Evolutionary conservation across 2,329 filamentous ascomycete genomes (phyloP), one percentile per base, ranked within the genome.

Genomic region (Xylariaceae sp.): DNA sequence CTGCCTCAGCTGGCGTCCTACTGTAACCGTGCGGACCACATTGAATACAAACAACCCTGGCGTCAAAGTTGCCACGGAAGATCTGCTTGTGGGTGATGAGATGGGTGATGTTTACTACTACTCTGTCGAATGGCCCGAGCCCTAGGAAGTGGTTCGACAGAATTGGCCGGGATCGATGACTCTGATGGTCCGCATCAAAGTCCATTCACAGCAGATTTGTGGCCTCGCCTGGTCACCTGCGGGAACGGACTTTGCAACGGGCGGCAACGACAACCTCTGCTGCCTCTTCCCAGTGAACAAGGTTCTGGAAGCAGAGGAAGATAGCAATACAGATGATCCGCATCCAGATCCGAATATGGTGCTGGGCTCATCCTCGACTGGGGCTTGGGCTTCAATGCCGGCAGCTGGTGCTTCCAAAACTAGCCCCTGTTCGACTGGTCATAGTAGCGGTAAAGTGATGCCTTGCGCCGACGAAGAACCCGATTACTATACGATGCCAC

Each of bases 201-300:
- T 89, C 6, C 92, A 97, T 68, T 83, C 79, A 49, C 91, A 96
- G 71, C 91, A 97, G 67, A 86, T 99, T 52, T 99, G 94, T 65
- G 92, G 92, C 1, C 76, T 99, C n/a, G 81, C 88, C 2, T 97
- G 91, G 89, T 91, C 90, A 3, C 75, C 76, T 2, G 83, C 89
- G 64, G 90, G 90, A 3, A 77, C 78, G 2, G 78, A 85, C 37
- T 91, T 99, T 68, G 90, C 89, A 11, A 91, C 89, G 3, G 91
- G 94, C 5, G 90, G 89, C 29, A 97, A 99, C 67, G 94, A 99
- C 74, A 96, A 97, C 66, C 72, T 84, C 2, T 95, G 92, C 66
- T 88, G 85, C 62, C 77, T 97, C 1, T 96, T 95, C 69, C 83
- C 91, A 51, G 80, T 81, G 2, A 76, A 80, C 47, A 78, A 81